phyloP scores from a whole-genome alignment of 495 filamentous ascomycete genomes.

The Neurospora sublineolata region DNA sequence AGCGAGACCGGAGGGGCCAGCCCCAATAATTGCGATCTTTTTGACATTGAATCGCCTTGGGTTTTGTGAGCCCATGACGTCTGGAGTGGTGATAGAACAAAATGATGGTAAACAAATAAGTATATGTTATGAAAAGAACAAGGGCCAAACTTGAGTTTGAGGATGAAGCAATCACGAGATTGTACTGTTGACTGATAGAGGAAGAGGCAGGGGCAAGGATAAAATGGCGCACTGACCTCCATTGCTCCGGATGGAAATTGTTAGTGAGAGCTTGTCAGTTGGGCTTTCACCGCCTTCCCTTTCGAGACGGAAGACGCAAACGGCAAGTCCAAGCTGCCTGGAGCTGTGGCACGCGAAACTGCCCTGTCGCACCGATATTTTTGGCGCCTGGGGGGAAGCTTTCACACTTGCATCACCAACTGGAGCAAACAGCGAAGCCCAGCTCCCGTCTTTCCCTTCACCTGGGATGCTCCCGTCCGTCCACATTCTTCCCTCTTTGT shows the following conservation, averaged over 20 bases:
- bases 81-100: not conserved
- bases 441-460: not conserved
- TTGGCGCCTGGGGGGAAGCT: not conserved
- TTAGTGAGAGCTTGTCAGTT: not conserved
- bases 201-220: not conserved
- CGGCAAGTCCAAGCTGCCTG: not conserved
- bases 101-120: not conserved
- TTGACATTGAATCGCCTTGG: slow-evolving; percentile 29
- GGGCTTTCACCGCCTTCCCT: not conserved
- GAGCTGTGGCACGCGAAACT: not conserved
- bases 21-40: slow-evolving; percentile 57
- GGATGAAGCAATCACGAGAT: not conserved
- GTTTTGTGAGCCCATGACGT: slow-evolving; percentile 16
- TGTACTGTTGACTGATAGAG: not conserved
- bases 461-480: not conserved
- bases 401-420: not conserved
- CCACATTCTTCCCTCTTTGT: not conserved
- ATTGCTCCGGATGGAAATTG: not conserved
- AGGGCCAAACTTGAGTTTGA: not conserved
- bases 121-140: not conserved
- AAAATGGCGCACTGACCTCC: not conserved
- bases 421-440: not conserved
- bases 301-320: not conserved
- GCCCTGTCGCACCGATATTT: slow-evolving; percentile 1
- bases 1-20: slow-evolving; percentile 55